Conservation (phyloP, 768 basidiomycete genomes). For the Mrakia frigida region DNA sequence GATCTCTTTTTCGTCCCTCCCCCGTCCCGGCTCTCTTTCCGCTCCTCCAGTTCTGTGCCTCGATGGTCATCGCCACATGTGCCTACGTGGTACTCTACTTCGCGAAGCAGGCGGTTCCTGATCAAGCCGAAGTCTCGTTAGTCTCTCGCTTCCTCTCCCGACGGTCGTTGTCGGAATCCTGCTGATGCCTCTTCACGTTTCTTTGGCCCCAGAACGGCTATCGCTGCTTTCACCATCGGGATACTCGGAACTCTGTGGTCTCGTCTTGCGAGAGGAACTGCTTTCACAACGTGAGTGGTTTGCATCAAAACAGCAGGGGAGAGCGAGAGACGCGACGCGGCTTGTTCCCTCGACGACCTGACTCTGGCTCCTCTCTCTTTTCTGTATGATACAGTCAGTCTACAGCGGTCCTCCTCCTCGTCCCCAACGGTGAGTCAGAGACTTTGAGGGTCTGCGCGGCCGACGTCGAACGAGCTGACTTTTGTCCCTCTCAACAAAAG, state of each 20-base stretch:
- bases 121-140: constrained; percentile 23
- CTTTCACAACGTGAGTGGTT: constrained; percentile 22
- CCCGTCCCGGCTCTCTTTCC: neutral
- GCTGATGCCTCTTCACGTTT: neutral
- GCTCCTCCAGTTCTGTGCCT: neutral
- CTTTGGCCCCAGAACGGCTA: constrained; percentile 10
- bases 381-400: constrained; percentile 23
- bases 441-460: too few species aligned
- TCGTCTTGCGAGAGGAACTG: constrained; percentile 28
- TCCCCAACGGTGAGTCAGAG: constrained; percentile 17
- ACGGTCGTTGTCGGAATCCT: too few species aligned
- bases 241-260: constrained; percentile 21
- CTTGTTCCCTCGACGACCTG: neutral
- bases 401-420: constrained; percentile 26
- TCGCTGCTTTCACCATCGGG: constrained; percentile 21
- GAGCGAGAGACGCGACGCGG: too few species aligned
- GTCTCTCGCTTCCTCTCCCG: neutral
- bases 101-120: neutral
- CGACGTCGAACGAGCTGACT: too few species aligned
- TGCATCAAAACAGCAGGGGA: too few species aligned
- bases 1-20: neutral
- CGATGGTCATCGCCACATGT: neutral
- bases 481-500: too few species aligned
- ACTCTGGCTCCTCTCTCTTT: neutral
- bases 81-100: constrained; percentile 24